Evolutionary conservation across 495 filamentous ascomycete species (phyloP).

Genomic region (Penicillium coffeae): DNA sequence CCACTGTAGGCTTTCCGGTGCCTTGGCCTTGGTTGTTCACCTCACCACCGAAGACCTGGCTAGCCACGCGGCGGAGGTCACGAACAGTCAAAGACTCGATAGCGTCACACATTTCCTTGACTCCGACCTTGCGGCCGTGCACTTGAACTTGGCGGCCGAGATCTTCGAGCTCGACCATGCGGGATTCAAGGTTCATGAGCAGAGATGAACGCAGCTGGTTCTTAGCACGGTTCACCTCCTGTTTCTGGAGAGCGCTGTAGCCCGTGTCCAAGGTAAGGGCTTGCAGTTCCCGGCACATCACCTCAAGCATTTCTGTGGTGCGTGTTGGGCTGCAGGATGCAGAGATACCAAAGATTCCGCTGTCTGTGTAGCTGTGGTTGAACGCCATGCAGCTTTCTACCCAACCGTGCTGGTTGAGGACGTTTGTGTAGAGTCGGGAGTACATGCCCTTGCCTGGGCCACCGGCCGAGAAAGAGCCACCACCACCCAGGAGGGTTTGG

Average conservation of each 20-base stretch:
- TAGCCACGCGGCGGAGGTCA: slow-evolving; percentile 84
- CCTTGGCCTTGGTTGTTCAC: slow-evolving; percentile 73
- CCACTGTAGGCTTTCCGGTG: slow-evolving; percentile 89
- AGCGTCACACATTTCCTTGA: slow-evolving; percentile 84
- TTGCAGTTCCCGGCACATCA: slow-evolving; percentile 87
- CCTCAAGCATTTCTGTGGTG: slow-evolving; percentile 77
- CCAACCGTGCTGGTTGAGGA: slow-evolving; percentile 95
- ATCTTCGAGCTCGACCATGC: slow-evolving; percentile 99
- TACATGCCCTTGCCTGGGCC: slow-evolving; percentile 99
- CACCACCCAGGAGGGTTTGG: slow-evolving; percentile 91
- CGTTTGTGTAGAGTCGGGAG: slow-evolving; percentile 92
- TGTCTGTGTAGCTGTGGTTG: slow-evolving; percentile 96
- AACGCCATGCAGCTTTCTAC: slow-evolving; percentile 92
- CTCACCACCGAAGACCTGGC: slow-evolving; percentile 69
- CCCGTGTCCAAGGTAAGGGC: slow-evolving; percentile 70
- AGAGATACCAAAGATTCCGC: slow-evolving; percentile 89
- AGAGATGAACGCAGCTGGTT: slow-evolving; percentile 89
- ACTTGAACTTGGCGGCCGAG: slow-evolving; percentile 94
- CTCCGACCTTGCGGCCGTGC: slow-evolving; percentile 84
- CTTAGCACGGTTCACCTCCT: slow-evolving; percentile 93
- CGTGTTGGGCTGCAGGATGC: slow-evolving; percentile 75
- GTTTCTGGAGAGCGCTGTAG: slow-evolving; percentile 61
- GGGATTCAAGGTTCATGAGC: slow-evolving; percentile 95
- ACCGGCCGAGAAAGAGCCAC: slow-evolving; percentile 95
- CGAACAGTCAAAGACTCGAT: slow-evolving; percentile 78